Percentiles rank a stretch among this genome's conserved stretches.
Evolutionary conservation across 2,329 filamentous ascomycete genomes (phyloP).

Genomic region (Colletotrichum camelliae): DNA sequence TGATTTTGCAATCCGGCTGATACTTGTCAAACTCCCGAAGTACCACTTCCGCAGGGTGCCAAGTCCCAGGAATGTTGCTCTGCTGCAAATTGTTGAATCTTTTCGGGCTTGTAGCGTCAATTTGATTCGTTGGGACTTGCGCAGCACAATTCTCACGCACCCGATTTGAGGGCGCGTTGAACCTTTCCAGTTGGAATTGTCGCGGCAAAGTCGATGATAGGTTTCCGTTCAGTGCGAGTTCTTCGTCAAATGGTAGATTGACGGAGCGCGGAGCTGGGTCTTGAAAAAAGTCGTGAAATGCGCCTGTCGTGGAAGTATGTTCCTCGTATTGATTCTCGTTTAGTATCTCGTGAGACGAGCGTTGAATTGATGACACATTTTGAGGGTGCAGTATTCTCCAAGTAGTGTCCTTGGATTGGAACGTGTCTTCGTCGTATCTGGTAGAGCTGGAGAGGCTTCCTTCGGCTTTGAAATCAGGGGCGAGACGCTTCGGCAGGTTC

Average conservation of each 20-base stretch:
- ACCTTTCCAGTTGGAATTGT: not conserved
- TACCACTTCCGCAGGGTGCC: not conserved
- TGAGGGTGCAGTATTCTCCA: not conserved
- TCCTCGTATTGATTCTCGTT: not conserved
- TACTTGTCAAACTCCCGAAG: not conserved
- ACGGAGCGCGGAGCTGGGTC: not conserved
- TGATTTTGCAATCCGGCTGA: not conserved
- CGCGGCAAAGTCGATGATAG: not conserved
- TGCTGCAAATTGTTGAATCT: not conserved
- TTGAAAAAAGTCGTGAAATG: not conserved
- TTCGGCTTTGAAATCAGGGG: not conserved
- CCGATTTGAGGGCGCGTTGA: not conserved
- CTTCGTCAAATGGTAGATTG: not conserved
- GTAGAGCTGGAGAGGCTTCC: not conserved
- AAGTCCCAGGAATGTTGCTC: not conserved
- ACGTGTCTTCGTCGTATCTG: not conserved
- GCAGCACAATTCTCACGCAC: not conserved
- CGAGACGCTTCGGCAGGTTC: not conserved
- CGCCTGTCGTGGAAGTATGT: not conserved
- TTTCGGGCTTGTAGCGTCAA: not conserved
- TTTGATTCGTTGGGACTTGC: not conserved
- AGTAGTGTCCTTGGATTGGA: not conserved
- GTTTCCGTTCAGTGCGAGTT: not conserved
- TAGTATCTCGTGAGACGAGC: not conserved
- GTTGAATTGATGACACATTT: not conserved